phyloP scores from a whole-genome alignment of 1,139 yeast genomes.

The Debaryomyces sp. region DNA sequence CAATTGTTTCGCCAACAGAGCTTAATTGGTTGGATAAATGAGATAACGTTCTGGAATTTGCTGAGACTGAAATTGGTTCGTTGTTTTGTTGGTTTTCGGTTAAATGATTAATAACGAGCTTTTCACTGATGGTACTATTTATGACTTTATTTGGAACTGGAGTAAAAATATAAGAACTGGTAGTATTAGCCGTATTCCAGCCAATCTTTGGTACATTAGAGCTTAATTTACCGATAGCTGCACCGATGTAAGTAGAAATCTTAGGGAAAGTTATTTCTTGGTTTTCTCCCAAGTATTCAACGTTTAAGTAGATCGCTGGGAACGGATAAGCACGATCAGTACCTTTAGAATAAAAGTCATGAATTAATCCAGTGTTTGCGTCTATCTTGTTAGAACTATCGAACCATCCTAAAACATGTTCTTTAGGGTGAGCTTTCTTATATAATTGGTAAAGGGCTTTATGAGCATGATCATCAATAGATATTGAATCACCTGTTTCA shows the following conservation, averaged over 20 bases:
- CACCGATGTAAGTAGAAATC: constrained; percentile 72
- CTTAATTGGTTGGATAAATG: constrained; percentile 58
- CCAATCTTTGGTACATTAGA: constrained; percentile 49
- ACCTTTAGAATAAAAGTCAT: constrained; percentile 78
- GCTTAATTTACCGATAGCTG: constrained; percentile 65
- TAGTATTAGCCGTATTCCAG: constrained; percentile 33
- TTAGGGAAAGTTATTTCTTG: constrained; percentile 40
- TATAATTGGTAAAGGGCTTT: constrained; percentile 71
- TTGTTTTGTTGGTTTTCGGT: constrained; percentile 23
- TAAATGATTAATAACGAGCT: constrained; percentile 52
- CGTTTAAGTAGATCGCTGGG: constrained; percentile 80
- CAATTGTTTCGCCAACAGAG: constrained; percentile 55
- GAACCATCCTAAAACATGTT: constrained; percentile 86
- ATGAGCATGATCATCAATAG: constrained; percentile 76
- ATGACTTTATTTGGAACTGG: constrained; percentile 73
- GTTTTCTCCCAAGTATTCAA: constrained; percentile 46
- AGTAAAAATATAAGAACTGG: constrained; percentile 68
- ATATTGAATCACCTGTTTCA: constrained; percentile 74
- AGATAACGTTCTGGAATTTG: constrained; percentile 28
- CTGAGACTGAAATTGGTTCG: constrained; percentile 19
- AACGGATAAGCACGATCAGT: constrained; percentile 69
- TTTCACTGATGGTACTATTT: constrained; percentile 61
- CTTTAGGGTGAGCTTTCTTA: constrained; percentile 80
- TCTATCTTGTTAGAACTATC: constrained; percentile 69
- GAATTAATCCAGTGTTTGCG: constrained; percentile 78